Evolutionary conservation across 768 basidiomycete species (phyloP), one percentile per base, ranked within the genome.

Genomic region (Lactarius akahatsu): DNA sequence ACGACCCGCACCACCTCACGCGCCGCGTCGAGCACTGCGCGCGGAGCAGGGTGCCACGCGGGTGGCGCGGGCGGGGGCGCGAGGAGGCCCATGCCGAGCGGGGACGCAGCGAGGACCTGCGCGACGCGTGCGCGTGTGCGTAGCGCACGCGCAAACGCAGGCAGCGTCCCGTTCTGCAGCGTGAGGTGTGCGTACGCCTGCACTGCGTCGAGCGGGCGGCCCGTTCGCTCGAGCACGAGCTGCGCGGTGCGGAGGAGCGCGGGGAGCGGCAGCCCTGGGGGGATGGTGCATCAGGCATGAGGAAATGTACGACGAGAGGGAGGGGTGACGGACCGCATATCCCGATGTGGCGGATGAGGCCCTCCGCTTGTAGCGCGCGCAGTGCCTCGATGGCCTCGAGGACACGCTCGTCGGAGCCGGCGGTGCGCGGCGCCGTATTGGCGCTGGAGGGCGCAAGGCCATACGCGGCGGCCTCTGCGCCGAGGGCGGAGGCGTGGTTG

Each of bases 71-170:
- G 76, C 15, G 61, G 23, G 0, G 66, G 64, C 0, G 86, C 85
- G 40, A 96, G 81, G 3, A 95, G 82, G 0, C 88, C 89, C 93
- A 95, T 95, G 73, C 84, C 88, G 61, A 96, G 80, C 9, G 94
- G 94, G 2, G 92, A 93, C 1, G 94, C 94, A 2, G 88, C 80
- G 59, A 94, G 61, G 34, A 96, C 79, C 63, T 91, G 89, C 63
- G 76, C 74, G 54, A 96, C 83, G 59, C 83, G 78, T 0, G 91
- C 92, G 28, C 89, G 87, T 23, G 77, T 73, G 68, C 80, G 78
- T 62, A 94, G 82, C 47, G 83, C 81, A 13, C 81, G 77, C 32
- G 82, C 80, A 73, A 87, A 93, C 11, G 80, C 75, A 47, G 76
- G 74, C 73, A 88, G 81, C 18, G 83, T 86, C 63, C 78, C 76